Base-by-base conservation (phyloP, 2,329 filamentous ascomycete genomes). In the Aspergillus versicolor region DNA sequence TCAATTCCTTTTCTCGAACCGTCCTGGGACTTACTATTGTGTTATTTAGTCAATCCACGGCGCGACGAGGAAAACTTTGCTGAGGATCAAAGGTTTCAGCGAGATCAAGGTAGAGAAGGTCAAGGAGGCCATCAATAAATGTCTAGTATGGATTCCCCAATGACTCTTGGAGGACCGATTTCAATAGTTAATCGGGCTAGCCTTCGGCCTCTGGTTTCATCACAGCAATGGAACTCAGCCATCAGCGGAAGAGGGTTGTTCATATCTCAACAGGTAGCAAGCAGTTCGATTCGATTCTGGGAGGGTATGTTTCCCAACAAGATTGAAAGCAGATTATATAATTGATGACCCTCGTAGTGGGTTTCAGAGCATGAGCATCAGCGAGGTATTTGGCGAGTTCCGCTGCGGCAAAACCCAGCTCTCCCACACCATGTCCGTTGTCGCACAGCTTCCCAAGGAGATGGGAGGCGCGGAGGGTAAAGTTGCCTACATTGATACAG, bases 51-150 rank as follows among this genome's bases (percentile, higher is more conserved):
- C 82, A 44, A 83, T 88, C 37, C 80, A 86, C 61, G 77, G 79
- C 15, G 82, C 84, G 15, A 87, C 84, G 42, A 80, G 83, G 52
- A 83, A 81, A 65, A 83, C 78, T 17, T 76, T 89, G 15, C 73
- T 85, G 52, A 88, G 85, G 69, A 88, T 89, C 70, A 88, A 87
- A 66, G 87, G 86, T 8, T 88, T 88, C 71, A 88, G 85, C 56
- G 86, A 88, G 68, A 79, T 84, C 66, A 89, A 89, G 70, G 86
- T 88, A 4, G 86, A 89, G 61, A 89, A 88, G 70, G 81, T 89
- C 68, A 88, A 87, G 67, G 87, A 89, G 63, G 86, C 86, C 48
- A 80, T 85, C 53, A 78, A 79, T 45, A 87, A 87, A 70, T 85
- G 82, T 58, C 74, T 82, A 70, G 83, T 85, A 70, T 54, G 72